These are phyloP conservation scores for Penstemon eatonii DNA, from an alignment of 257 asterid species.

Conservation along the genomic window DNA sequence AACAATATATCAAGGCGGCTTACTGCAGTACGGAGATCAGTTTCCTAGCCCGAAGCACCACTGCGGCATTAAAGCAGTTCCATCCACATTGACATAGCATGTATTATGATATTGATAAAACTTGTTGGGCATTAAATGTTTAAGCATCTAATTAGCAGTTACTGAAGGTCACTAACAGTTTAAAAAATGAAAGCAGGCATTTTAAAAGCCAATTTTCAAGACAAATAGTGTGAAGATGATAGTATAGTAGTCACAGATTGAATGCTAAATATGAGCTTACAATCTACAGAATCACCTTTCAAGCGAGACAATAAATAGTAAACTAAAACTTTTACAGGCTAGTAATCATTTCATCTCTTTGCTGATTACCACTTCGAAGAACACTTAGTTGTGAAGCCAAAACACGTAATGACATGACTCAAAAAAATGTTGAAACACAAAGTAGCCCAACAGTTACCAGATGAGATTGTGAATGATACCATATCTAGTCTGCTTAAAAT, in stretches of 20 bases:
- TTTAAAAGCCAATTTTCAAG: not conserved
- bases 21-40: constrained; percentile 11
- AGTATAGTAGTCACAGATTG: no score
- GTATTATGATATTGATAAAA: constrained; percentile 11
- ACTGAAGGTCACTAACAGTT: not conserved
- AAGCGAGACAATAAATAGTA: constrained; percentile 4
- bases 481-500: constrained; percentile 92
- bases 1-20: constrained; percentile 1
- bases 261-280: no score
- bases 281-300: constrained; percentile 1
- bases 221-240: not conserved
- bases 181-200: not conserved
- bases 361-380: not conserved
- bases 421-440: constrained; percentile 16
- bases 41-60: constrained; percentile 4
- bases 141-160: not conserved
- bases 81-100: not conserved
- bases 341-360: constrained; percentile 11
- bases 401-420: constrained; percentile 4
- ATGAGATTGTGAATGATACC: constrained; percentile 48
- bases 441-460: constrained; percentile 23
- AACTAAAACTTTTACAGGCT: constrained; percentile 10
- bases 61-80: constrained; percentile 6
- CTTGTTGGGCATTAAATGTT: not conserved
- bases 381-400: constrained; percentile 3